Percentiles rank a stretch among this genome's conserved stretches.
Evolutionary conservation across 2,329 filamentous ascomycete genomes (phyloP).

Genomic region (Pyrenochaeta sp.): DNA sequence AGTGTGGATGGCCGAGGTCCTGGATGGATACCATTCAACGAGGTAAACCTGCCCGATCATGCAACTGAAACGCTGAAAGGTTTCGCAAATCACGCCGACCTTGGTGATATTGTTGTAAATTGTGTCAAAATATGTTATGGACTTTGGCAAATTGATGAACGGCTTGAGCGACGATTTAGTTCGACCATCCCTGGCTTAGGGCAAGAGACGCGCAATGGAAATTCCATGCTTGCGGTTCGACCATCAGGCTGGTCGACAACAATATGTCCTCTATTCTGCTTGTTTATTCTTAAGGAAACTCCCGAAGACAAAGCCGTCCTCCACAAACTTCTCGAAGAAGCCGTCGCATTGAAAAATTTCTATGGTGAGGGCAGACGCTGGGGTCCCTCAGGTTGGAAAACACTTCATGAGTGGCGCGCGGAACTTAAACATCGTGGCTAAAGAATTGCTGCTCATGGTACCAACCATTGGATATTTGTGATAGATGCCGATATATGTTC

Average conservation of each 20-base stretch:
- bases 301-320: background rate
- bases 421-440: too few species aligned
- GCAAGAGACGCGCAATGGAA: slow-evolving; percentile 1
- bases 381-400: background rate
- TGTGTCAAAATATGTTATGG: background rate
- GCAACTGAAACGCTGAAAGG: background rate
- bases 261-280: slow-evolving; percentile 6
- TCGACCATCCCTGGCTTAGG: background rate
- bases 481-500: too few species aligned
- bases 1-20: background rate
- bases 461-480: too few species aligned
- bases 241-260: background rate
- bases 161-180: background rate
- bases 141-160: background rate
- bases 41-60: background rate
- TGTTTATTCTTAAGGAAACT: slow-evolving; percentile 4
- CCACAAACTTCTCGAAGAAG: background rate
- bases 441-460: too few species aligned
- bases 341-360: background rate
- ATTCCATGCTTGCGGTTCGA: slow-evolving; percentile 7
- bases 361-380: background rate
- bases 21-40: background rate
- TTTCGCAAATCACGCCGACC: background rate
- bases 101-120: background rate
- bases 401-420: background rate